Base-by-base conservation (phyloP, 371 early-diverging fungal species). In the Thermomucor indicae-seudaticae region DNA sequence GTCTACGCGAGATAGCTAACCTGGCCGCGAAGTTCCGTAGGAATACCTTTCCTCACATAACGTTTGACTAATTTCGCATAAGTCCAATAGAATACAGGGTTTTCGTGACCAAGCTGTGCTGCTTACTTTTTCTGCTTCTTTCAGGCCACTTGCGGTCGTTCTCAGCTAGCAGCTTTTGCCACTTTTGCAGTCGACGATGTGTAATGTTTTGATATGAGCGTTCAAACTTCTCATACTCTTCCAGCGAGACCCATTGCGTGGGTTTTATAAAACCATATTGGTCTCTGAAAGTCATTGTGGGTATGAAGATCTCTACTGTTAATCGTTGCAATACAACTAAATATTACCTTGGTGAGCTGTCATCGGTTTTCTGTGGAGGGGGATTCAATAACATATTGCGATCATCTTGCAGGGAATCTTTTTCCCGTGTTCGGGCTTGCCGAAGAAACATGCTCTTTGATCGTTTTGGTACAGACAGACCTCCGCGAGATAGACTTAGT, bases 1-100 rank as follows among this genome's bases (percentile, higher is more conserved):
- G n/a, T n/a, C n/a, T n/a, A n/a, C n/a, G n/a, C n/a, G n/a, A n/a
- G n/a, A n/a, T n/a, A 29, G 34, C 65, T 57, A 65, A 84, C 85
- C 43, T 67, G 67, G 40, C 85, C 79, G 14, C 91, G 74, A 8
- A 85, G 54, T 14, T 78, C 70, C 11, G 81, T 64, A 22, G 91
- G 91, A 38, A 91, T 79, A 12, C 91, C 91, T 62, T 87, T 86
- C 10, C 89, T 80, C 29, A 91, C 73, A 46, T 84, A 83, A 49
- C 88, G 60, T 52, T 87, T 88, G 22, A 86, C 83, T 80, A 47
- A 20, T 14, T 37, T 16, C 4, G 3, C 37, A n/a, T n/a, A n/a
- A n/a, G n/a, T n/a, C n/a, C n/a, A n/a, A n/a, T n/a, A n/a, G n/a
- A n/a, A n/a, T n/a, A n/a, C n/a, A n/a, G n/a, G 22, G 14, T 12